These are phyloP conservation scores for Lentinula raphanica DNA, from an alignment of 768 basidiomycete genomes.

Conservation along the genomic window DNA sequence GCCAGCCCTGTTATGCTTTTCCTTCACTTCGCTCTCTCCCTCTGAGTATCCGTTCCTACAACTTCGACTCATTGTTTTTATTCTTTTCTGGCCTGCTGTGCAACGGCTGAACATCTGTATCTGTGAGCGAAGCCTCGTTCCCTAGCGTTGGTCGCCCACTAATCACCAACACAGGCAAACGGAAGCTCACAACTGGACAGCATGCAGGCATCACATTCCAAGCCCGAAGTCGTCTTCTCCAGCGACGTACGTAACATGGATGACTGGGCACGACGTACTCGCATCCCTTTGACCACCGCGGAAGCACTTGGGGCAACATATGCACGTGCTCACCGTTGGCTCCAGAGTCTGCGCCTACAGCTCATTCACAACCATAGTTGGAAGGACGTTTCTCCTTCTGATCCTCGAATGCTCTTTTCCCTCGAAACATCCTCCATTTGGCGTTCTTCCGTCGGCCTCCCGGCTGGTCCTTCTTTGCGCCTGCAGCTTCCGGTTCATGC, in stretches of 20 bases:
- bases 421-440: constrained; percentile 76
- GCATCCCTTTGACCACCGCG: constrained; percentile 77
- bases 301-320: constrained; percentile 79
- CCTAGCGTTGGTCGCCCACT: neutral
- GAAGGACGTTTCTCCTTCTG: constrained; percentile 53
- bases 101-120: neutral
- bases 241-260: constrained; percentile 79
- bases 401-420: constrained; percentile 71
- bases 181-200: neutral
- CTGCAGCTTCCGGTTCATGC: constrained; percentile 75
- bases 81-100: constrained; percentile 14
- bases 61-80: constrained; percentile 17
- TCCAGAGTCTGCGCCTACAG: constrained; percentile 54
- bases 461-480: constrained; percentile 68
- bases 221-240: constrained; percentile 68
- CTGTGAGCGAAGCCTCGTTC: neutral
- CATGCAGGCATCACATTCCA: constrained; percentile 13
- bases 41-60: constrained; percentile 22
- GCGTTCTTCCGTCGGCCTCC: constrained; percentile 71
- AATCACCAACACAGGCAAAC: neutral
- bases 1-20: constrained; percentile 26
- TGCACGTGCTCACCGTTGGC: constrained; percentile 75
- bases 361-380: constrained; percentile 69
- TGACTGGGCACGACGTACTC: constrained; percentile 73
- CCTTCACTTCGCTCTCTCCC: constrained; percentile 19